These are phyloP conservation scores for Schizosaccharomyces octosporus DNA, from an alignment of 805 yeast genomes.

Conservation along the genomic window DNA sequence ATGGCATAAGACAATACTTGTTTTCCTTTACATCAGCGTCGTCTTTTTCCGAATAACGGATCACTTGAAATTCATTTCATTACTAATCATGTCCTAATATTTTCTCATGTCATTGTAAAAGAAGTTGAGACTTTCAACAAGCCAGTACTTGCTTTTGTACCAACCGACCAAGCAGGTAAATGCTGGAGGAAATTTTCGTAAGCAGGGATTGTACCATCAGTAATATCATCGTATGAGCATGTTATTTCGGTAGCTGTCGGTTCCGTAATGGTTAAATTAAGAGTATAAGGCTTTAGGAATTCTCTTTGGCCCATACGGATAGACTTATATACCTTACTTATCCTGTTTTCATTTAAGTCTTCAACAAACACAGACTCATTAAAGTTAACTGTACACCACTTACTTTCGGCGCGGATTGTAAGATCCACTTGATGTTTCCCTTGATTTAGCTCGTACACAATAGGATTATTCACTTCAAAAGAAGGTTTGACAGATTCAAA, in stretches of 20 bases:
- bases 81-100: too few relatives aligned
- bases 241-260: background rate
- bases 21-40: too few relatives aligned
- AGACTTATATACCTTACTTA: background rate
- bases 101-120: background rate
- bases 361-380: background rate
- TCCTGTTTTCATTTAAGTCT: background rate
- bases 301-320: background rate
- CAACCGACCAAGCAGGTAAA: background rate
- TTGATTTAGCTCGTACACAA: background rate
- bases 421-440: background rate
- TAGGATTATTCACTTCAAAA: background rate
- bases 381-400: background rate
- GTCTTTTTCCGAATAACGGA: too few relatives aligned
- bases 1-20: background rate
- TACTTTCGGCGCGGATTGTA: background rate
- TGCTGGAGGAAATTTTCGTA: background rate
- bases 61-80: too few relatives aligned
- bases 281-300: background rate
- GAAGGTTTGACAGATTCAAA: background rate
- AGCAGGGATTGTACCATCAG: background rate
- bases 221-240: background rate
- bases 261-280: background rate
- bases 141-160: background rate
- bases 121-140: background rate